These are phyloP conservation scores for Arbutus unedo DNA, from an alignment of 148 eudicot genomes.

Conservation along the genomic window DNA sequence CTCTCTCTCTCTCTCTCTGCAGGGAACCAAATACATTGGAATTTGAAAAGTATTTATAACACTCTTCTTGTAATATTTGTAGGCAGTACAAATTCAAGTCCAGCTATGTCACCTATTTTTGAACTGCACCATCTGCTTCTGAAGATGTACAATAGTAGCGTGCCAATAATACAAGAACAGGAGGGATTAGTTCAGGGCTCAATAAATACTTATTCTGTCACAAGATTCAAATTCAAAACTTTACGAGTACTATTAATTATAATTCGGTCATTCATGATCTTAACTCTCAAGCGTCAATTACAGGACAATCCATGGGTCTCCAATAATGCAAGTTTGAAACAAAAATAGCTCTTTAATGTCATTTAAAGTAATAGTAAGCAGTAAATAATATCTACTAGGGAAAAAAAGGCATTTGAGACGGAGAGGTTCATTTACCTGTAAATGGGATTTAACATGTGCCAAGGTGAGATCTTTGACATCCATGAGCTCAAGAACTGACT, in stretches of 20 bases:
- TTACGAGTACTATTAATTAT: too few species aligned
- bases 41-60: conserved; percentile 29
- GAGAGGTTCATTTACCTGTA: conserved; percentile 55
- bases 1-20: not conserved
- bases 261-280: too few species aligned
- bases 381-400: not conserved
- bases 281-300: too few species aligned
- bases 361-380: not conserved
- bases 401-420: not conserved
- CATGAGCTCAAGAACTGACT: conserved; percentile 95
- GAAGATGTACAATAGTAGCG: not conserved
- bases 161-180: not conserved
- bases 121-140: not conserved
- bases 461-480: conserved; percentile 98
- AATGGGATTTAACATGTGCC: conserved; percentile 96
- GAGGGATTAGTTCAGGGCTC: too few species aligned
- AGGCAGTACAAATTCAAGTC: conserved; percentile 1
- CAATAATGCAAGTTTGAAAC: too few species aligned
- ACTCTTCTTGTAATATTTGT: not conserved
- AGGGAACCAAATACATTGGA: conserved; percentile 30
- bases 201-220: too few species aligned
- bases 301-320: too few species aligned
- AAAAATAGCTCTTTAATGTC: too few species aligned
- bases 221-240: too few species aligned
- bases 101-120: not conserved